Percentiles rank a stretch among this genome's conserved stretches.
These are phyloP conservation scores for Penicillium occitanis DNA, from an alignment of 2,329 filamentous ascomycete species.

Conservation along the genomic window DNA sequence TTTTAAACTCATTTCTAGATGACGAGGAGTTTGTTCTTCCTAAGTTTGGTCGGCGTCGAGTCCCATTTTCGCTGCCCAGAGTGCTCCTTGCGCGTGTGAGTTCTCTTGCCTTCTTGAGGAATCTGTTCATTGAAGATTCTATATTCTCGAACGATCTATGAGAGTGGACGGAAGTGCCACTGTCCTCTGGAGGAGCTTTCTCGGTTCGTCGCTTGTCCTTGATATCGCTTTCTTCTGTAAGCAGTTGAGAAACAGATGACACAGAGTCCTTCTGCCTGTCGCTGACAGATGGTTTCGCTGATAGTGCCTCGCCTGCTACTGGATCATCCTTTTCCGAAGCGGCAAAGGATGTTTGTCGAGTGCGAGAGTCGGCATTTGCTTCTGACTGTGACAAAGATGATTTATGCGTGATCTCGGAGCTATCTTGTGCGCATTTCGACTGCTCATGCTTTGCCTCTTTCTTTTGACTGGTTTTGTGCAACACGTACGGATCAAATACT, in stretches of 20 bases:
- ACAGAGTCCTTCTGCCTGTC: not conserved
- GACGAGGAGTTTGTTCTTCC: constrained; percentile 45
- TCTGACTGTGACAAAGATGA: not conserved
- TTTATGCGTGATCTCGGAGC: not conserved
- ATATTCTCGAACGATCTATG: constrained; percentile 29
- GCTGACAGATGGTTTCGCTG: not conserved
- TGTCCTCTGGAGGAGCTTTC: constrained; percentile 23
- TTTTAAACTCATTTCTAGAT: constrained; percentile 31
- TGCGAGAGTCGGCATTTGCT: not conserved
- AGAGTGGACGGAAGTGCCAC: constrained; percentile 22
- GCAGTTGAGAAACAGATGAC: constrained; percentile 9
- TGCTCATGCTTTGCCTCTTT: not conserved
- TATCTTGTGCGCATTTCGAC: not conserved
- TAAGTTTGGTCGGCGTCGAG: constrained; percentile 40
- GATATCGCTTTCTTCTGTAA: not conserved
- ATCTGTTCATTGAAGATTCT: constrained; percentile 42
- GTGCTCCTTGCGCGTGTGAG: constrained; percentile 32
- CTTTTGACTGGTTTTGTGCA: constrained; percentile 10
- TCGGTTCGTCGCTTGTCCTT: not conserved
- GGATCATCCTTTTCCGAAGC: not conserved
- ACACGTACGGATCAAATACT: constrained; percentile 48
- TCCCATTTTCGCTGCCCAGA: constrained; percentile 24
- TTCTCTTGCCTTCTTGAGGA: constrained; percentile 43
- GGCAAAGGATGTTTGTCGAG: not conserved
- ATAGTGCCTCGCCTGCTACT: not conserved